Percentiles rank a stretch among this genome's conserved stretches.
phyloP scores from a whole-genome alignment of 768 basidiomycete genomes.

The Suillus plorans region DNA sequence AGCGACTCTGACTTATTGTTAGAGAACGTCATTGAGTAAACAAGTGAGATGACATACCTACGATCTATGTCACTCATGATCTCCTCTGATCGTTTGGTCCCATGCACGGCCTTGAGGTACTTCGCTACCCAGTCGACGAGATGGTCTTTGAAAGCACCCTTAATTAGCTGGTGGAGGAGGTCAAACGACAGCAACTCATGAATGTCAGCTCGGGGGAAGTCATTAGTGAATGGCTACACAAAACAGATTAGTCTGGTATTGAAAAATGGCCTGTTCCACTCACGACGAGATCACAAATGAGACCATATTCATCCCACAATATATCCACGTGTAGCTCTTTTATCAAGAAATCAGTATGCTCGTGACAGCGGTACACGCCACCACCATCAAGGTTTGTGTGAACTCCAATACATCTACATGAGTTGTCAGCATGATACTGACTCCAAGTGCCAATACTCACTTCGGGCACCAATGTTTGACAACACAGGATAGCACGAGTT shows the following conservation, averaged over 20 bases:
- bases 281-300: slow-evolving; percentile 34
- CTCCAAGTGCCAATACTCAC: slow-evolving; percentile 19
- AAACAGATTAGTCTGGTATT: not conserved
- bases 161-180: slow-evolving; percentile 4
- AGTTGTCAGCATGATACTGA: slow-evolving; percentile 6
- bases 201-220: not conserved
- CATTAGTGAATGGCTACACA: not conserved
- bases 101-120: not conserved
- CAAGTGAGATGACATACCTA: not conserved
- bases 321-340: slow-evolving; percentile 22
- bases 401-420: slow-evolving; percentile 24
- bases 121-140: not conserved
- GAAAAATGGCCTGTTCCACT: not conserved
- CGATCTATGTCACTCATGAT: not conserved
- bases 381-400: slow-evolving; percentile 20
- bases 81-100: not conserved
- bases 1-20: no score
- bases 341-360: slow-evolving; percentile 22
- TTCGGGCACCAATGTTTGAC: slow-evolving; percentile 37
- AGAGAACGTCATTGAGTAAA: not conserved
- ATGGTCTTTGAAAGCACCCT: slow-evolving; percentile 2
- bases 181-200: not conserved
- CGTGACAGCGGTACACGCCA: slow-evolving; percentile 19
- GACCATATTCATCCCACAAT: slow-evolving; percentile 37
- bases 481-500: slow-evolving; percentile 30